A percentile compares a stretch with the other conserved stretches of the same genome.
Conservation (phyloP, 2,329 filamentous ascomycete species). For the Aaosphaeria arxii region DNA sequence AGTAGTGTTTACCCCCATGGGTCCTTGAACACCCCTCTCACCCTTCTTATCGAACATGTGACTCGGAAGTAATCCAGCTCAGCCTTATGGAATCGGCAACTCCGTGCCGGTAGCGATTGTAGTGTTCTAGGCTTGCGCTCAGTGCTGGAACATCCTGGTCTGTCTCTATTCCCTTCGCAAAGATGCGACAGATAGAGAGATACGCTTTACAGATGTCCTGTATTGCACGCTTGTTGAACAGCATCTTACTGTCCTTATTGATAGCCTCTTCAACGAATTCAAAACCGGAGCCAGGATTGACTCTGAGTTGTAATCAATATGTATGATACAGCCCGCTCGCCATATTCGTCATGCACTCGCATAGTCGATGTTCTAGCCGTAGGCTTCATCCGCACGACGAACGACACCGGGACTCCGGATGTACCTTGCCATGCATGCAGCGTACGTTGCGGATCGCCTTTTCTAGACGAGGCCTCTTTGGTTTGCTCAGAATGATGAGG, state of each 20-base stretch:
- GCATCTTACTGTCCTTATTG: constrained; percentile 43
- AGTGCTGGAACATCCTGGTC: constrained; percentile 62
- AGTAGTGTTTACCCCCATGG: constrained; percentile 60
- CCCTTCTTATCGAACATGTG: constrained; percentile 63
- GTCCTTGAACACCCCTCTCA: constrained; percentile 49
- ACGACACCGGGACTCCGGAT: constrained; percentile 66
- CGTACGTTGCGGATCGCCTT: constrained; percentile 61
- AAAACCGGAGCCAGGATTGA: constrained; percentile 55
- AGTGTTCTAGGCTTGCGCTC: constrained; percentile 62
- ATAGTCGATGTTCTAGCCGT: constrained; percentile 59
- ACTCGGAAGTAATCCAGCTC: constrained; percentile 70
- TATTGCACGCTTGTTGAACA: constrained; percentile 48
- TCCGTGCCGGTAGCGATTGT: constrained; percentile 60
- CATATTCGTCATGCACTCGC: constrained; percentile 58
- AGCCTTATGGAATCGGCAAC: constrained; percentile 67
- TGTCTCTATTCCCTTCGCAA: constrained; percentile 52
- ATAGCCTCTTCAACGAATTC: constrained; percentile 16
- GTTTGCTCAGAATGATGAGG: constrained; percentile 21
- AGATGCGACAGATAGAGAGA: constrained; percentile 53
- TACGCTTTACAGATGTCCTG: constrained; percentile 53
- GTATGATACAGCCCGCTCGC: constrained; percentile 70
- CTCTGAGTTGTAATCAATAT: constrained; percentile 59
- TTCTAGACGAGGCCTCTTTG: constrained; percentile 53
- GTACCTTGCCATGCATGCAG: constrained; percentile 60
- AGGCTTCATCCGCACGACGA: constrained; percentile 54